Conservation (phyloP, 345 rosid genomes). For the Erodium maritimum region DNA sequence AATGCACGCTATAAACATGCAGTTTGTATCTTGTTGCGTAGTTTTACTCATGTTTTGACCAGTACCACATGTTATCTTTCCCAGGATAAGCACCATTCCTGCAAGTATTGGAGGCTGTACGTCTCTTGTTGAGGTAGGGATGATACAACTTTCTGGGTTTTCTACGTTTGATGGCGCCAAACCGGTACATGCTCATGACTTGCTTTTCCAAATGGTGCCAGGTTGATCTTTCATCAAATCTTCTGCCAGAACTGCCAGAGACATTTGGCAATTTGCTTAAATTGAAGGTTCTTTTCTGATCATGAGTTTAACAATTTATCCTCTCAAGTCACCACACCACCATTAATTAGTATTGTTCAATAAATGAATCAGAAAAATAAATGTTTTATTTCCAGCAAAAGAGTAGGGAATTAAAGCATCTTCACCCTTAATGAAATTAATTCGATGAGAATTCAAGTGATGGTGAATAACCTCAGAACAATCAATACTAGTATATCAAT, state of each 20-base stretch:
- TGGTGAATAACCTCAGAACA: too few species aligned
- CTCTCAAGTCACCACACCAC: neutral
- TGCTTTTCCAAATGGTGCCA: slow-evolving; percentile 17
- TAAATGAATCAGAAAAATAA: too few species aligned
- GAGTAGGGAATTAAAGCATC: too few species aligned
- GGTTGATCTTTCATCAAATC: slow-evolving; percentile 88
- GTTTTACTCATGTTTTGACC: neutral
- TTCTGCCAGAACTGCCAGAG: slow-evolving; percentile 55
- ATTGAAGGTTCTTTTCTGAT: slow-evolving; percentile 42
- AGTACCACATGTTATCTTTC: slow-evolving; percentile 9
- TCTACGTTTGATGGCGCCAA: neutral
- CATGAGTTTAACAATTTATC: neutral
- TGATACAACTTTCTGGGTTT: neutral
- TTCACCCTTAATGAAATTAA: too few species aligned
- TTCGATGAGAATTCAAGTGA: too few species aligned
- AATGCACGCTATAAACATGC: neutral
- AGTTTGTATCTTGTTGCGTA: neutral
- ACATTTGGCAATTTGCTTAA: slow-evolving; percentile 40
- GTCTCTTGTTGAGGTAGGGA: slow-evolving; percentile 56
- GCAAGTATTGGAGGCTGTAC: slow-evolving; percentile 38
- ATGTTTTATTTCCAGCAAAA: too few species aligned
- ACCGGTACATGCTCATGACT: neutral
- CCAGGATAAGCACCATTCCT: slow-evolving; percentile 51
- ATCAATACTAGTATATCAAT: too few species aligned
- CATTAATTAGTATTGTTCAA: too few species aligned